Base-by-base conservation (phyloP, 225 moss, liverwort and hornwort genomes). In the Neckera pumila region DNA sequence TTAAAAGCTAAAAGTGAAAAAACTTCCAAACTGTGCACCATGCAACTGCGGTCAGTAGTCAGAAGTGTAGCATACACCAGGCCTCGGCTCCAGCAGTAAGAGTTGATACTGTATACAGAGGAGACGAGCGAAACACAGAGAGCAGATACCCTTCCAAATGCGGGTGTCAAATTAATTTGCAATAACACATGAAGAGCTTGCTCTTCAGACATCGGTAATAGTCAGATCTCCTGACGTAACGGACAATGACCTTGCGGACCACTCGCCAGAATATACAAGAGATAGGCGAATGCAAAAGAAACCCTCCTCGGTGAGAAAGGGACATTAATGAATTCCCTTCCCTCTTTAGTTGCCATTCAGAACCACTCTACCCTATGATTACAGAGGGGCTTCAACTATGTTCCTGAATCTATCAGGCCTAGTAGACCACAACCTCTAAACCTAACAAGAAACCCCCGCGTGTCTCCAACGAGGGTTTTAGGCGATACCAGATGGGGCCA, bases 401-500 rank as follows among this genome's bases (percentile, higher is more conserved):
- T 38, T 72, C 79, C 82, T 75, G 67, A 45, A 28, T 79, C 84
- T 88, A 83, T 78, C 76, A 86, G 82, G 73, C 59, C 77, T 57
- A 49, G 49, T 54, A 76, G 87, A 67, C 80, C 89, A 69, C 63
- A 58, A 77, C 66, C 87, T 87, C 87, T 67, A 51, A 74, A 76
- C n/a, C n/a, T n/a, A n/a, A n/a, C n/a, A n/a, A n/a, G n/a, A n/a
- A n/a, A n/a, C n/a, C n/a, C n/a, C n/a, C n/a, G n/a, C n/a, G n/a
- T n/a, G n/a, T n/a, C n/a, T n/a, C n/a, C n/a, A n/a, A n/a, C n/a
- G n/a, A n/a, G n/a, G n/a, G 16, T 80, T 49, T 72, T 94, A 97
- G 40, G 94, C 89, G 81, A 97, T 87, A 42, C 96, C 97, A 30
- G 94, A 95, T 34, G 96, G 95, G 40, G 95, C 62, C 87, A 81